Base-by-base conservation (phyloP, 2,329 filamentous ascomycete species). In the Botrytis paeoniae region DNA sequence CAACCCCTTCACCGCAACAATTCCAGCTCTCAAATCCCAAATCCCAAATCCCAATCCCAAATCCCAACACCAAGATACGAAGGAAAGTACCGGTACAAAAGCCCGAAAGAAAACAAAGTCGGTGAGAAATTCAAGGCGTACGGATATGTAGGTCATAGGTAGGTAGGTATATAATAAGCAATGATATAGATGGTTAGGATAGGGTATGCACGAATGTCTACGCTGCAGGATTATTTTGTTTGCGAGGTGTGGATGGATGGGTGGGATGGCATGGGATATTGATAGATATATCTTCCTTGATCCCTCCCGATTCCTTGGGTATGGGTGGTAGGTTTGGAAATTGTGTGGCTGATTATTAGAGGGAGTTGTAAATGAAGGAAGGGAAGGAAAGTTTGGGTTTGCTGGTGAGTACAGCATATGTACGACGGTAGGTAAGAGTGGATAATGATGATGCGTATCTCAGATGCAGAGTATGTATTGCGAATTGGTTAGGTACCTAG, bases 1-100 rank as follows among this genome's bases (percentile, higher is more conserved):
- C 57, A 60, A 60, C 29, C 29, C 57, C 57, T 61, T 37, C 59
- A 61, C 59, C 59, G 59, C 59, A 61, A 39, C 51, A 57, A 51
- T 51, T 1, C 43, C 43, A 45, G 20, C 18, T 45, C 6, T 18
- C n/a, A 51, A 43, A 25, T n/a, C 12, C 14, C n/a, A 29, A 51
- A 51, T 54, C n/a, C 48, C 48, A 54, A 51, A 25, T 25, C 48
- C 51, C 51, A 29, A 29, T 48, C 45, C 20, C 45, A 48, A 45
- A 51, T 54, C 51, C 51, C 51, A 57, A 18, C n/a, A 29, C 14
- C n/a, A 29, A 29, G 6, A 57, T 57, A 57, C 51, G 51, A 29
- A 57, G n/a, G n/a, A 16, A 37, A 61, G 22, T 48, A 48, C 20
- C 45, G 8, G 45, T 37, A 37, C 35, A 61, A 39, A 61, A 25